A percentile compares a stretch with the other conserved stretches of the same genome.
Evolutionary conservation across 768 basidiomycete genomes (phyloP).

Genomic region (Kondoa malvinella): DNA sequence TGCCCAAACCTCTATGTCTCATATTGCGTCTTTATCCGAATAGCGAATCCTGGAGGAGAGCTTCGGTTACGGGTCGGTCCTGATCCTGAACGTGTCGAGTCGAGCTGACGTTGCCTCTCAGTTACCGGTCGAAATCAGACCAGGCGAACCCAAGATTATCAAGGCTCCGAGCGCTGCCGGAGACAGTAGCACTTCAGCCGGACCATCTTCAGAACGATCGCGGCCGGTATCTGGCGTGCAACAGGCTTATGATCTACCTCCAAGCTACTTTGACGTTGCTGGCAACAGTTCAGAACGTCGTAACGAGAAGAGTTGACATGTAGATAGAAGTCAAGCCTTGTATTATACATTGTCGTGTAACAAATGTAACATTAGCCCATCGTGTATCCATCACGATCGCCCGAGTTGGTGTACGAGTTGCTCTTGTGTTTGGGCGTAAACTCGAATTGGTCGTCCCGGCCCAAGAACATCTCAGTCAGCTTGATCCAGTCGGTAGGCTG

Average conservation of each 20-base stretch:
- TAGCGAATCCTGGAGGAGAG: neutral
- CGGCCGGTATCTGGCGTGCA: neutral
- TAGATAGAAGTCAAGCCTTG: too few species aligned
- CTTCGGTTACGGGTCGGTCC: neutral
- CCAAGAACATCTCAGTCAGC: slow-evolving; percentile 88
- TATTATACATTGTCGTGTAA: neutral
- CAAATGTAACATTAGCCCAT: neutral
- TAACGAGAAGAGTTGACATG: neutral
- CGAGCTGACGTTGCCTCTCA: neutral
- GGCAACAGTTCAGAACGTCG: too few species aligned
- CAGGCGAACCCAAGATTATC: neutral
- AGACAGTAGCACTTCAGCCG: neutral
- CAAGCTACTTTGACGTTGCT: neutral
- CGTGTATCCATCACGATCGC: slow-evolving; percentile 5
- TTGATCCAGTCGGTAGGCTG: slow-evolving; percentile 77
- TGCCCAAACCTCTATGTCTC: neutral
- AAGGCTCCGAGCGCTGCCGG: too few species aligned
- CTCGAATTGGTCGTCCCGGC: slow-evolving; percentile 46
- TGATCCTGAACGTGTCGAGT: neutral
- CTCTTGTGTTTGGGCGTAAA: slow-evolving; percentile 93
- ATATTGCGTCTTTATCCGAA: neutral
- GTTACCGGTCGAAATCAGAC: neutral
- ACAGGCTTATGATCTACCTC: neutral
- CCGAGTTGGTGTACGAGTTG: slow-evolving; percentile 56
- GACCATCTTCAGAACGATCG: neutral